Conservation (phyloP, 176 grass and related monocot species). For the Pharus latifolius region DNA sequence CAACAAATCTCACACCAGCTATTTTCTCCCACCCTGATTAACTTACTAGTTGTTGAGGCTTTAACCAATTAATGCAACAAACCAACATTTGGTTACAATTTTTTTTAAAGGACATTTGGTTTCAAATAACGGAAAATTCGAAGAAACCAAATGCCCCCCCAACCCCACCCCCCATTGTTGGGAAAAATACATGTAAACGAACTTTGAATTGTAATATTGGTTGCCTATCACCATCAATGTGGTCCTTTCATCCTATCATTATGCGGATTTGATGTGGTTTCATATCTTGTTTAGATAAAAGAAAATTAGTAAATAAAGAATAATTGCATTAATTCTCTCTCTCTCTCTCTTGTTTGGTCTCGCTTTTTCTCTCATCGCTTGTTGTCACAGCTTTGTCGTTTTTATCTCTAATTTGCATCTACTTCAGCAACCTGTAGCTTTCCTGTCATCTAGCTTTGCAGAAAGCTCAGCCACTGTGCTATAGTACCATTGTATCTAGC, state of each 20-base stretch:
- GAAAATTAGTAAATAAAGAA: not conserved
- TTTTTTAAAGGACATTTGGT: too few relatives aligned
- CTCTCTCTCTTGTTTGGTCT: not conserved
- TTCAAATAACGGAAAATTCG: too few relatives aligned
- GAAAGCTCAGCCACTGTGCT: not conserved
- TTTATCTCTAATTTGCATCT: constrained; percentile 10
- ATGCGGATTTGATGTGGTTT: constrained; percentile 9
- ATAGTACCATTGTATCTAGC: not conserved
- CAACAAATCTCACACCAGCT: constrained; percentile 11
- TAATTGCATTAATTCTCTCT: not conserved
- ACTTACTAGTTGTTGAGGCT: not conserved
- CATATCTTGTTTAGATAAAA: constrained; percentile 19
- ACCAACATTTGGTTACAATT: constrained; percentile 12
- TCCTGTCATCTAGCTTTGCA: constrained; percentile 24
- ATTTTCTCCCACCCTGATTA: constrained; percentile 1
- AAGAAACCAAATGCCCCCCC: too few relatives aligned
- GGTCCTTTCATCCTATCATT: constrained; percentile 38
- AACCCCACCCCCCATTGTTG: too few relatives aligned
- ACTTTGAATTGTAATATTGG: constrained; percentile 19
- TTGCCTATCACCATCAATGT: constrained; percentile 31
- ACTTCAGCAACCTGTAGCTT: constrained; percentile 11
- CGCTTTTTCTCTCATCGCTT: constrained; percentile 8
- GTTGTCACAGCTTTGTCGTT: constrained; percentile 15
- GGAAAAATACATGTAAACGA: constrained; percentile 7
- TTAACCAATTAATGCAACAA: not conserved